A percentile compares a stretch with the other conserved stretches of the same genome.
Evolutionary conservation across 2,329 filamentous ascomycete genomes (phyloP).

Genomic region (Cladosporium sp.): DNA sequence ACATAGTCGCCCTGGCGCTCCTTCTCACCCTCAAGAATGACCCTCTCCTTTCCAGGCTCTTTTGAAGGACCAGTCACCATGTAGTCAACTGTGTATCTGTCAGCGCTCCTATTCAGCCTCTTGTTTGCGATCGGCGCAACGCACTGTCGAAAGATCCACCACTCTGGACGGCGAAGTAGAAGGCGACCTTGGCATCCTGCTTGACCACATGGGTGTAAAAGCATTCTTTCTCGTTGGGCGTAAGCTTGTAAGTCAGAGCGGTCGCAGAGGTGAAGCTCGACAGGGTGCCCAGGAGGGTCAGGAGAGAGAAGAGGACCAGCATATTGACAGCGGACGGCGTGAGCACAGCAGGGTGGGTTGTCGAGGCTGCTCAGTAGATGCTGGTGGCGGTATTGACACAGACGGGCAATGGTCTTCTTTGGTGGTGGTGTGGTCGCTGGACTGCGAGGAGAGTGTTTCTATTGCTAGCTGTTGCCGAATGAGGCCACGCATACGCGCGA

Average conservation of each 20-base stretch:
- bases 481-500: slow-evolving; percentile 4
- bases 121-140: slow-evolving; percentile 9
- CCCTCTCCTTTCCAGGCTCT: slow-evolving; percentile 51
- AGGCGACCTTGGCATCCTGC: slow-evolving; percentile 83
- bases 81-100: slow-evolving; percentile 66
- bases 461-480: slow-evolving; percentile 9
- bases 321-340: slow-evolving; percentile 17
- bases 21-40: slow-evolving; percentile 82
- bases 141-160: slow-evolving; percentile 83
- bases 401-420: slow-evolving; percentile 3
- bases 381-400: background rate
- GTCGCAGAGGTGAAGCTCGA: slow-evolving; percentile 74
- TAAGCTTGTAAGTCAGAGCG: slow-evolving; percentile 88
- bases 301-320: slow-evolving; percentile 24
- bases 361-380: background rate
- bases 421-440: slow-evolving; percentile 1
- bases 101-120: background rate
- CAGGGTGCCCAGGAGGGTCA: slow-evolving; percentile 56
- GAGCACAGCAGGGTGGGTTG: background rate
- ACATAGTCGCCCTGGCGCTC: slow-evolving; percentile 97
- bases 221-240: slow-evolving; percentile 89
- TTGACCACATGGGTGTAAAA: slow-evolving; percentile 82
- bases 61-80: slow-evolving; percentile 71
- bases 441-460: slow-evolving; percentile 1
- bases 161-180: slow-evolving; percentile 99